Evolutionary conservation across 768 basidiomycete species (phyloP), one percentile per base, ranked within the genome.

Genomic region (Ramaria sp.): DNA sequence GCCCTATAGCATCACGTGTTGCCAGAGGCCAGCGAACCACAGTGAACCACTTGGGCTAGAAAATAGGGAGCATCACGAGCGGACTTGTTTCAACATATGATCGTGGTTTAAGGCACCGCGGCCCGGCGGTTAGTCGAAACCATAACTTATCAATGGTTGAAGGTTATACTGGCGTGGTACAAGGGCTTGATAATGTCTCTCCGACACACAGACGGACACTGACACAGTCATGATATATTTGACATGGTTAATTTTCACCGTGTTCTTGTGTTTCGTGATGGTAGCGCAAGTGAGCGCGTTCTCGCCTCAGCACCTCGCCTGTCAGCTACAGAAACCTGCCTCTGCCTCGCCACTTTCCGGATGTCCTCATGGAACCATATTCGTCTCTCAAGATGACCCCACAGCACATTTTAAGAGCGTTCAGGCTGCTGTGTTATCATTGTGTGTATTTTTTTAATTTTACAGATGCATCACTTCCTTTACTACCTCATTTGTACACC

Each of bases 351-450:
- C 82, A 15, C 67, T 82, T 11, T 17, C 53, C 1, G 80, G 78
- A 9, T 85, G 84, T 63, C 80, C 80, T 0, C n/a, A 59, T 6
- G 80, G 78, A 10, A 84, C 82, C 0, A 67, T 85, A 3, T 84
- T 76, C 57, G 83, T 85, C 20, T 83, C 81, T 41, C 58, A 65
- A 33, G 75, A 65, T 4, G 76, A 84, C 62, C 57, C 64, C 0
- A 66, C 67, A 49, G 76, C 82, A 0, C 57, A 72, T 24, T 84
- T 81, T 48, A 70, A 63, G 15, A 74, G 61, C 24, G 68, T 84
- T 3, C 84, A 86, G 64, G 71, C 74, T 12, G 83, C 84, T 9
- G 70, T 86, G 12, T 31, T 66, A 7, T 80, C 81, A 6, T 68
- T 86, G 82, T 82, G 59, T 59, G 76, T 66, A n/a, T 37, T 9